These are phyloP conservation scores for Penicillium sp. DNA, from an alignment of 2,329 filamentous ascomycete species.

Conservation along the genomic window DNA sequence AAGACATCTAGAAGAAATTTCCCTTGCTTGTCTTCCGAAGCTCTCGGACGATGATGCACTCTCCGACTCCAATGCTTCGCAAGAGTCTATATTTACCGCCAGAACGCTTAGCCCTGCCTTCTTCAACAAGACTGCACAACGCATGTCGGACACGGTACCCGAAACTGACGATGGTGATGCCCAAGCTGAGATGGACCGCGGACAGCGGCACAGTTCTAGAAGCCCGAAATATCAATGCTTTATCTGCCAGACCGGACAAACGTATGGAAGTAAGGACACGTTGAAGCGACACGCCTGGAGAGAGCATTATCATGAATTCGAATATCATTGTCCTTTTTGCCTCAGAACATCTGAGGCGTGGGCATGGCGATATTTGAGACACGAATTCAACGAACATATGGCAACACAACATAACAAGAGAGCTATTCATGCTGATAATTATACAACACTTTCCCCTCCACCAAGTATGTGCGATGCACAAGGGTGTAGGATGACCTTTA, in stretches of 20 bases:
- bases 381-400: slow-evolving; percentile 1
- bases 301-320: neutral
- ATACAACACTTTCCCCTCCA: neutral
- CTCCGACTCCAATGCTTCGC: neutral
- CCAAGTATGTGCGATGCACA: neutral
- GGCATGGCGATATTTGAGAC: neutral
- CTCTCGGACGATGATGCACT: neutral
- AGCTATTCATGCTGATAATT: neutral
- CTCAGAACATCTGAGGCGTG: too few relatives aligned
- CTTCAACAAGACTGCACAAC: too few relatives aligned
- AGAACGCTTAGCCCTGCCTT: too few relatives aligned
- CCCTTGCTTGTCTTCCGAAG: neutral
- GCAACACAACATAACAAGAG: neutral
- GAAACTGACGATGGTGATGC: too few relatives aligned
- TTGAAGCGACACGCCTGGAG: neutral
- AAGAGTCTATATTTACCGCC: too few relatives aligned
- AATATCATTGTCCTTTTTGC: neutral
- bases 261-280: neutral
- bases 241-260: neutral
- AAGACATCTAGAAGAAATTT: neutral
- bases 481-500: neutral
- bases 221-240: neutral
- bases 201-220: too few relatives aligned
- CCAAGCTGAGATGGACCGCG: neutral
- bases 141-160: too few relatives aligned